Evolutionary conservation across 352 stramenopile species (phyloP).

Genomic region (Pythium sp.): DNA sequence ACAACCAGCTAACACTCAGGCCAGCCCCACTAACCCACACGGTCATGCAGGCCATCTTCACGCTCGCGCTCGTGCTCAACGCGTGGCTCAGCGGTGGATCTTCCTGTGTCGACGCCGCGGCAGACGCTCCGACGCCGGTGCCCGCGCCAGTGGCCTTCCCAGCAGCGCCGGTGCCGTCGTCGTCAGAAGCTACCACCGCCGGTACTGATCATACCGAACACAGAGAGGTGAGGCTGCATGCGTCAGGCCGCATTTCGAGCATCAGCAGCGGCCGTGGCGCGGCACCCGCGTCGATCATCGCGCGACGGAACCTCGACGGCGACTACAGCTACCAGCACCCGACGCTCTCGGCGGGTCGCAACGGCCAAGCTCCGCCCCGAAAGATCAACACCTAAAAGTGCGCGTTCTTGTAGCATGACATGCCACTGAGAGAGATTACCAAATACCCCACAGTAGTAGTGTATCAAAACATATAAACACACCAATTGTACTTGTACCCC

Average conservation of each 20-base stretch:
- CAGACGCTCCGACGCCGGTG: background rate
- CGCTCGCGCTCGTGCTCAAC: slow-evolving; percentile 37
- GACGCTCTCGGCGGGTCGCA: background rate
- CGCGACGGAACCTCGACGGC: slow-evolving; percentile 2
- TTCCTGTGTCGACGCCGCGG: background rate
- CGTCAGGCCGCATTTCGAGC: background rate
- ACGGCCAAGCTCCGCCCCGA: slow-evolving; percentile 1
- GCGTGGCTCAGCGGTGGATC: slow-evolving; percentile 17
- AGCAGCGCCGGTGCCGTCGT: background rate
- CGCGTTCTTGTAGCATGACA: background rate
- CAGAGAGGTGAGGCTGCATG: background rate
- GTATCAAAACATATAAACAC: background rate
- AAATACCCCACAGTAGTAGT: background rate
- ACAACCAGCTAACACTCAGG: background rate
- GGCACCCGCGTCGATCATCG: background rate
- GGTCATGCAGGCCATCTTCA: slow-evolving; percentile 44
- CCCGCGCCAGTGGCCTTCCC: background rate
- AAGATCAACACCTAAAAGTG: slow-evolving; percentile 9
- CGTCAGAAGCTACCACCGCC: background rate
- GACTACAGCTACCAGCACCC: slow-evolving; percentile 9
- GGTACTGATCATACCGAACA: background rate
- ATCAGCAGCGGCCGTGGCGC: background rate
- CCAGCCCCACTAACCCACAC: background rate
- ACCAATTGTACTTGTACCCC: background rate
- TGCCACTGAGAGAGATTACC: background rate